Evolutionary conservation across 1,284 basidiomycete species (phyloP).

Genomic region (Entoloma clypeatum): DNA sequence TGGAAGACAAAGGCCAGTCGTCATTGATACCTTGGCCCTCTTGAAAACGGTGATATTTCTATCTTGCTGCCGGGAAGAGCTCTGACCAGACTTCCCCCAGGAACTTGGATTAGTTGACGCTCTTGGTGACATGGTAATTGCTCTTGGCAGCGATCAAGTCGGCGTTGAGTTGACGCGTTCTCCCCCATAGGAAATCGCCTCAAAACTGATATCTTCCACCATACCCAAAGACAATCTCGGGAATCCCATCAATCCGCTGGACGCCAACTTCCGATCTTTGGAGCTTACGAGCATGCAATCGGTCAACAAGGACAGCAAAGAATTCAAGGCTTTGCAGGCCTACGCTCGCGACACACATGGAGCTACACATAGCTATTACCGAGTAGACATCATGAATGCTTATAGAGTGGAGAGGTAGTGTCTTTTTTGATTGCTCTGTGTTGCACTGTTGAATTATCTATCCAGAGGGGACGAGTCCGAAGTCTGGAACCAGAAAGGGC

Average conservation of each 20-base stretch:
- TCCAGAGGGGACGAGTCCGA: slow-evolving; percentile 45
- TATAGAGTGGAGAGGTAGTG: slow-evolving; percentile 57
- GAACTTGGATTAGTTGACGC: slow-evolving; percentile 67
- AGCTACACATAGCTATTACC: slow-evolving; percentile 44
- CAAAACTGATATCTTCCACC: slow-evolving; percentile 49
- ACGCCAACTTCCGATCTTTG: slow-evolving; percentile 54
- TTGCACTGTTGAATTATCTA: neutral
- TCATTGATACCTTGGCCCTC: slow-evolving; percentile 37
- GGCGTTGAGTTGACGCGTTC: neutral
- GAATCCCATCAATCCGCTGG: slow-evolving; percentile 51
- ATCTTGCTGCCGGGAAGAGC: neutral
- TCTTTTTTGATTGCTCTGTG: neutral
- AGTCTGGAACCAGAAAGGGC: slow-evolving; percentile 50
- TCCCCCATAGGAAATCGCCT: slow-evolving; percentile 47
- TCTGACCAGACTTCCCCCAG: slow-evolving; percentile 23
- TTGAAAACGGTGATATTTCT: slow-evolving; percentile 40
- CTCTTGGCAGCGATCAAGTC: neutral
- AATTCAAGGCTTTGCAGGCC: slow-evolving; percentile 46
- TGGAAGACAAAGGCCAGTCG: slow-evolving; percentile 45
- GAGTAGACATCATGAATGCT: slow-evolving; percentile 43
- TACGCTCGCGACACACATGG: slow-evolving; percentile 59
- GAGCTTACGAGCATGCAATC: slow-evolving; percentile 52
- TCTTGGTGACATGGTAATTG: slow-evolving; percentile 54
- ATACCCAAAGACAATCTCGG: slow-evolving; percentile 40
- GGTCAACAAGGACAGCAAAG: slow-evolving; percentile 37